A percentile compares a stretch with the other conserved stretches of the same genome.
These are phyloP conservation scores for Lojkania enalia DNA, from an alignment of 2,329 filamentous ascomycete species.

Conservation along the genomic window DNA sequence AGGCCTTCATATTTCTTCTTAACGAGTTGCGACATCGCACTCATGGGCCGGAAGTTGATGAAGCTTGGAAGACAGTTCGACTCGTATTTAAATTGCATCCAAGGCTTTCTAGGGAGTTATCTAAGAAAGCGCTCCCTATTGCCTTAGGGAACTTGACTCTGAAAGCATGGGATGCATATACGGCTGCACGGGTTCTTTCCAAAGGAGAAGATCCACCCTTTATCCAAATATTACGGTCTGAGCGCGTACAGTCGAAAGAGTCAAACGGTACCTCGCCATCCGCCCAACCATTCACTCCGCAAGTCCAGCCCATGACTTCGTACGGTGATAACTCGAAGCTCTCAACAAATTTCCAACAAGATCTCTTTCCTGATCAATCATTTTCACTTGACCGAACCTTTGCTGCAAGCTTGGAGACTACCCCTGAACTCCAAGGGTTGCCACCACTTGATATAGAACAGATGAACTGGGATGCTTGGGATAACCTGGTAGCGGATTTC, in stretches of 20 bases:
- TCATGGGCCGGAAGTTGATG: constrained; percentile 26
- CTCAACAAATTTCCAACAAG: too few relatives aligned
- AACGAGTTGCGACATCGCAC: constrained; percentile 33
- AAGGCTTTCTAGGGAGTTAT: constrained; percentile 41
- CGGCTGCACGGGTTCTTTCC: constrained; percentile 12
- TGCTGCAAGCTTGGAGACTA: too few relatives aligned
- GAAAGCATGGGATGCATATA: constrained; percentile 49
- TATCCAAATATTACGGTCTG: constrained; percentile 23
- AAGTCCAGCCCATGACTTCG: too few relatives aligned
- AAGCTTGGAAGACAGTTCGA: constrained; percentile 53
- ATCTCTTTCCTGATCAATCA: too few relatives aligned
- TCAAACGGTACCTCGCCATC: neutral
- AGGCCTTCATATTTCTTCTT: constrained; percentile 56
- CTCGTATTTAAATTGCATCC: constrained; percentile 50
- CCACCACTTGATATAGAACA: constrained; percentile 15
- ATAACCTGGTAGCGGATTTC: constrained; percentile 32
- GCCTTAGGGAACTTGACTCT: constrained; percentile 50
- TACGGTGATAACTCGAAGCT: neutral
- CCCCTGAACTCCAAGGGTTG: too few relatives aligned
- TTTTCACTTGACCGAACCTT: too few relatives aligned
- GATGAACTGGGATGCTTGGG: constrained; percentile 36
- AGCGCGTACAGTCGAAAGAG: constrained; percentile 8
- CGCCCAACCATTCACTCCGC: too few relatives aligned
- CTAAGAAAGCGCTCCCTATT: constrained; percentile 46
- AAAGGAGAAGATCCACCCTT: constrained; percentile 24